Conservation (phyloP, 345 rosid species). For the Hirschfeldia incana region DNA sequence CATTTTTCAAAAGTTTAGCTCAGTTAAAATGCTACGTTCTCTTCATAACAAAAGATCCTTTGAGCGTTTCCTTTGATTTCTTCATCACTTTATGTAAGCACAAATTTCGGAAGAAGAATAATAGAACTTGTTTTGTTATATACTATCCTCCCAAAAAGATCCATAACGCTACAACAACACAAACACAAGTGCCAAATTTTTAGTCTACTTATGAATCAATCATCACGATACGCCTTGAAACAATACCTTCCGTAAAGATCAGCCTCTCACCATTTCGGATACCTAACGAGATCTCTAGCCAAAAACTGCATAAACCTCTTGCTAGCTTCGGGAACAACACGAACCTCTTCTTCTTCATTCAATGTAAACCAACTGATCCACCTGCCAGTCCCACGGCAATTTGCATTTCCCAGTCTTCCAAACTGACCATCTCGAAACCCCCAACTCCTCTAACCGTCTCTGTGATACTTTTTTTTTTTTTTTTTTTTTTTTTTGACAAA, state of each 20-base stretch:
- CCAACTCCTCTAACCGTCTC: conserved; percentile 60
- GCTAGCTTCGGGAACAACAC: conserved; percentile 90
- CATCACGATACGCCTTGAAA: conserved; percentile 86
- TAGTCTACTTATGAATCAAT: conserved; percentile 27
- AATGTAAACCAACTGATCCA: conserved; percentile 86
- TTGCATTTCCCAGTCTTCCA: conserved; percentile 88
- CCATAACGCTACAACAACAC: conserved; percentile 20
- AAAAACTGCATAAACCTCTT: conserved; percentile 68
- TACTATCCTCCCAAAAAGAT: background rate
- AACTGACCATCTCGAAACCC: conserved; percentile 79
- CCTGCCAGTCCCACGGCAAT: conserved; percentile 95
- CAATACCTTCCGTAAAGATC: conserved; percentile 88
- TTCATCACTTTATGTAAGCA: no score
- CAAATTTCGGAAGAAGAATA: no score
- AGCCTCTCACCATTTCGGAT: conserved; percentile 97
- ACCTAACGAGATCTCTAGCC: conserved; percentile 86
- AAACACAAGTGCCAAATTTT: conserved; percentile 7
- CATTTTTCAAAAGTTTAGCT: no score
- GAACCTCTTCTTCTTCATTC: conserved; percentile 97
- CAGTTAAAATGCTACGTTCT: no score
- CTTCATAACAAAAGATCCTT: no score
- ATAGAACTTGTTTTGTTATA: no score
- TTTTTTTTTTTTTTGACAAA: no score
- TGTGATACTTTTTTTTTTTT: conserved; percentile 40
- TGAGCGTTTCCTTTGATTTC: no score